Conservation (phyloP, 768 basidiomycete genomes). For the Rhodotorula toruloides region DNA sequence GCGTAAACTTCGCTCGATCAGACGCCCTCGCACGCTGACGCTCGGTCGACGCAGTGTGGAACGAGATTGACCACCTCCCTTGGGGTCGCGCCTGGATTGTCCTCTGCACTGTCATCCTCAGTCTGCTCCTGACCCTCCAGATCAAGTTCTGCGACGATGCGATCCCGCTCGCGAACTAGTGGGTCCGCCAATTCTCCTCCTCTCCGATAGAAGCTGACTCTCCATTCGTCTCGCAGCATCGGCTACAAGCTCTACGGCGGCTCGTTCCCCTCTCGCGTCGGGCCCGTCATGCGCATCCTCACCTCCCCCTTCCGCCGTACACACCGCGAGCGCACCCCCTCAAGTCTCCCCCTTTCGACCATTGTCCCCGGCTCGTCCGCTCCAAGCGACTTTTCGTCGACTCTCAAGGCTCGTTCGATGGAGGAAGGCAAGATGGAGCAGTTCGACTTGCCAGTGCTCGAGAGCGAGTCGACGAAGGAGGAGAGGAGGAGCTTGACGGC, state of each 20-base stretch:
- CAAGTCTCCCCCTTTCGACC: no score
- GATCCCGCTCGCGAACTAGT: slow-evolving; percentile 4
- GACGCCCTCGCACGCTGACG: neutral
- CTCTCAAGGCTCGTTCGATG: no score
- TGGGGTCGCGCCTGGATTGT: slow-evolving; percentile 28
- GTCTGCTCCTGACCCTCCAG: slow-evolving; percentile 19
- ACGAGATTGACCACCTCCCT: neutral
- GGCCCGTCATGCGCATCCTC: slow-evolving; percentile 4
- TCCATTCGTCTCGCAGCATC: neutral
- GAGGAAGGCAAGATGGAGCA: no score
- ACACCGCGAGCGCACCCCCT: neutral
- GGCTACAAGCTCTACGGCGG: slow-evolving; percentile 12
- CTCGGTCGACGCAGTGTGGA: slow-evolving; percentile 12
- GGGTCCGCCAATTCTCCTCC: neutral
- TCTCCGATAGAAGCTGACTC: neutral
- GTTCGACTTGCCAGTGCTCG: no score
- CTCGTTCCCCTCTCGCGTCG: neutral
- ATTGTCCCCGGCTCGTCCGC: no score
- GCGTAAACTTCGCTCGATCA: neutral
- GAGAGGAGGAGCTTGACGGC: no score
- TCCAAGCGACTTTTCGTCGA: no score
- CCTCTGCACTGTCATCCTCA: slow-evolving; percentile 7
- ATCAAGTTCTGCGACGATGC: slow-evolving; percentile 15
- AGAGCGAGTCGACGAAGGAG: no score
- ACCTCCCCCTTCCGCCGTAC: neutral